Evolutionary conservation across 257 asterid genomes (phyloP), one percentile per base, ranked within the genome.

Genomic region (Solanum virginianum): DNA sequence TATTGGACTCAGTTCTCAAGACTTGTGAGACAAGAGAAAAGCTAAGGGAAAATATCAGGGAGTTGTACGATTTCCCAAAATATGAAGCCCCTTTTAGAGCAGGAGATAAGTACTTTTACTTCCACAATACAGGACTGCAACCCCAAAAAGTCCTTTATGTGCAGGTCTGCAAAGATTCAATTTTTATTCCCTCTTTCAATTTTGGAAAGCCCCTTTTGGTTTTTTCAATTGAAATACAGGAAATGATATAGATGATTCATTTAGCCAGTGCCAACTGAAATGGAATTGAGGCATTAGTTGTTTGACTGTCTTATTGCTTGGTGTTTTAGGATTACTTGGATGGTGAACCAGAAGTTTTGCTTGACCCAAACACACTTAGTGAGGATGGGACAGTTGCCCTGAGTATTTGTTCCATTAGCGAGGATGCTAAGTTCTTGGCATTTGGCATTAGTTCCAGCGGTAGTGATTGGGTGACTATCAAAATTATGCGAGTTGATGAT

Each of bases 401-500:
- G 92, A 89, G 88, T 59, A 83, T 14, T 15, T 91, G 62, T 83
- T 89, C 92, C 2, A 97, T 94, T 18, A 94, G 98, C 71, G 96
- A 94, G 90, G 99, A 97, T 91, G 98, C 98, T 41, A 92, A 93
- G 83, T 90, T 92, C 91, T 87, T 93, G 83, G 98, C 98, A 8
- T 97, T 95, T 84, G 97, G 95, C 57, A 90, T 92, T 89, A 95
- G 95, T 92, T 87, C 94, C 3, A 93, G 98, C 62, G 99, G 99
- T 75, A 97, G 98, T 53, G 99, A 97, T 89, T 97, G 99, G 98
- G 95, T 94, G 32, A 97, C 96, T 77, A 87, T 95, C 80, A 94
- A 91, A 88, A 95, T 97, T 60, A 87, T 94, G 93, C 88, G 89
- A 70, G 85, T 97, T 86, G 95, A 92, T 83, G 93, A 92, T 89